Conservation (phyloP, 2,329 filamentous ascomycete genomes). For the Aureobasidium lini region DNA sequence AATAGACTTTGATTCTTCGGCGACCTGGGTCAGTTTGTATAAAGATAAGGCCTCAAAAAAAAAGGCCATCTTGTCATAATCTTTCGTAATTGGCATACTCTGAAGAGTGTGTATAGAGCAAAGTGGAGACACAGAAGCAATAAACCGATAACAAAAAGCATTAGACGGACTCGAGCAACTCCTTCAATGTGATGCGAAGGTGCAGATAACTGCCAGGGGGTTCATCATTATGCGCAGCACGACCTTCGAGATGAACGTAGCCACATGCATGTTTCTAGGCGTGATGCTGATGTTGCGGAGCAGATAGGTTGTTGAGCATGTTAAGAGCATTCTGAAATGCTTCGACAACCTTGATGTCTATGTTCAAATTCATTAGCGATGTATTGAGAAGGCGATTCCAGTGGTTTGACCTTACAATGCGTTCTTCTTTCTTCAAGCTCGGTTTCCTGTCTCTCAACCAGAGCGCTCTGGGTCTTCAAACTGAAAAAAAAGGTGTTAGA, state of each 20-base stretch:
- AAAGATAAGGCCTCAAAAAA: not conserved
- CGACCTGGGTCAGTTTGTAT: not conserved
- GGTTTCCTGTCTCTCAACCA: constrained; percentile 67
- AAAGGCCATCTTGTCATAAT: not conserved
- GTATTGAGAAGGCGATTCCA: not conserved
- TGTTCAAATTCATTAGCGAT: not conserved
- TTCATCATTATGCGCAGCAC: not conserved
- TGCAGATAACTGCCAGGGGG: not conserved
- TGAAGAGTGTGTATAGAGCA: constrained; percentile 5
- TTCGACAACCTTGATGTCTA: constrained; percentile 39
- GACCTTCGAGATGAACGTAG: not conserved
- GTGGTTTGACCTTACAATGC: constrained; percentile 59
- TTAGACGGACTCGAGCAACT: not conserved
- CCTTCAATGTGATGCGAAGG: not conserved
- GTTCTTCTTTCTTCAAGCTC: constrained; percentile 65
- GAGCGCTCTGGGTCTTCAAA: constrained; percentile 69
- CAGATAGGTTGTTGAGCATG: constrained; percentile 28
- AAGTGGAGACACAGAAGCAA: not conserved
- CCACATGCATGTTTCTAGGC: not conserved
- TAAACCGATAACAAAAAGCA: not conserved
- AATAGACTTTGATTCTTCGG: not conserved
- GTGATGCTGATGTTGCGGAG: not conserved
- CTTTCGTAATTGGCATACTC: not conserved
- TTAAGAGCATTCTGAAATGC: constrained; percentile 44
- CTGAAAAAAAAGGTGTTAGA: constrained; percentile 34